Conservation (phyloP, 495 filamentous ascomycete species). For the Xylaria scruposa region DNA sequence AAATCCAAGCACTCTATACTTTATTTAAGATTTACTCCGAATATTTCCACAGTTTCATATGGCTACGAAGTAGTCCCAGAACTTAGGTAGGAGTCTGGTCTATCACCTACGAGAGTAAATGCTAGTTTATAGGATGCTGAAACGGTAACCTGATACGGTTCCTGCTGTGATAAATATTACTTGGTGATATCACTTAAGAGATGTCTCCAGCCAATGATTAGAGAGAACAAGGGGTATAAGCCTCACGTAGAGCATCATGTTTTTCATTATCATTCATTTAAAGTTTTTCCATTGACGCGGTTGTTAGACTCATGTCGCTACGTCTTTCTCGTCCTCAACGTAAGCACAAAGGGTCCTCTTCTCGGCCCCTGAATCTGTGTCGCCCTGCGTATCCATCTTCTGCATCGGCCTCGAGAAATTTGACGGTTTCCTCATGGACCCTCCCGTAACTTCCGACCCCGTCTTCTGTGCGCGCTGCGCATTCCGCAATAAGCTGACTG, state of each 20-base stretch:
- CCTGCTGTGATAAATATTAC: background rate
- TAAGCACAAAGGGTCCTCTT: background rate
- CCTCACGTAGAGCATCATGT: background rate
- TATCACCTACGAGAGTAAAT: too few relatives aligned
- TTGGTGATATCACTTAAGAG: too few relatives aligned
- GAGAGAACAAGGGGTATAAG: background rate
- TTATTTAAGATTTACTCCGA: background rate
- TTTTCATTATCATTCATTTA: background rate
- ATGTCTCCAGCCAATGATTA: too few relatives aligned
- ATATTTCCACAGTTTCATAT: too few relatives aligned
- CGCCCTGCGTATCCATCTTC: background rate
- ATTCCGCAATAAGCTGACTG: background rate
- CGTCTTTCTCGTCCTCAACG: background rate
- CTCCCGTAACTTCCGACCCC: background rate
- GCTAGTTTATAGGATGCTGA: too few relatives aligned
- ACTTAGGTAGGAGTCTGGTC: background rate
- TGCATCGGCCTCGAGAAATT: slow-evolving; percentile 26
- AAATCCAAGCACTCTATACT: background rate
- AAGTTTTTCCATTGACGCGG: background rate
- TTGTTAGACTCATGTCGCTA: background rate
- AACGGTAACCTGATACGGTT: background rate
- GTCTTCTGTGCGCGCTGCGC: slow-evolving; percentile 18
- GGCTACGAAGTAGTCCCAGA: too few relatives aligned
- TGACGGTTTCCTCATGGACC: slow-evolving; percentile 11
- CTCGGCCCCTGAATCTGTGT: background rate